Conservation (phyloP, 2,329 filamentous ascomycete species). For the Alternaria burnsii region DNA sequence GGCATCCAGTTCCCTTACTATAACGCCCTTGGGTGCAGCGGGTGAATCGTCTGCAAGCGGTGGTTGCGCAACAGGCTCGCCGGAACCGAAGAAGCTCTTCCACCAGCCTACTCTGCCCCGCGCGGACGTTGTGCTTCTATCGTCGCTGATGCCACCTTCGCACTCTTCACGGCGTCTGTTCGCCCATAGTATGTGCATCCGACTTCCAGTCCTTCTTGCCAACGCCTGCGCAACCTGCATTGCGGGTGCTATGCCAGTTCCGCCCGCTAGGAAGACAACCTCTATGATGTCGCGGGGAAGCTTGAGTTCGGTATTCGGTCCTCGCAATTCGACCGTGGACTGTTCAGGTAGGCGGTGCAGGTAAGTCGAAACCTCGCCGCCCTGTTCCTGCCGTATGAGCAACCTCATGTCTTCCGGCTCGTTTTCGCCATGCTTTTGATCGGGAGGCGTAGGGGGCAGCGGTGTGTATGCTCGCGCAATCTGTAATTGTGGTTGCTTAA, state of each 20-base stretch:
- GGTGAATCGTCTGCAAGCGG: slow-evolving; percentile 8
- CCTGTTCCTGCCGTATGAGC: slow-evolving; percentile 77
- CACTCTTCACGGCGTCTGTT: slow-evolving; percentile 74
- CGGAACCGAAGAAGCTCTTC: slow-evolving; percentile 38
- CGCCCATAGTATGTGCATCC: slow-evolving; percentile 83
- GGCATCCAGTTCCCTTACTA: slow-evolving; percentile 18
- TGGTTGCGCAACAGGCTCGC: slow-evolving; percentile 16
- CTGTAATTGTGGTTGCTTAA: slow-evolving; percentile 93
- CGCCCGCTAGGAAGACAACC: slow-evolving; percentile 87
- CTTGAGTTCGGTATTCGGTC: slow-evolving; percentile 75
- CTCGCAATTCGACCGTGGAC: slow-evolving; percentile 75
- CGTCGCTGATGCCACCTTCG: slow-evolving; percentile 65
- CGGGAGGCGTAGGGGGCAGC: slow-evolving; percentile 67
- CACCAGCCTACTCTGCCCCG: slow-evolving; percentile 34
- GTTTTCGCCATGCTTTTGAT: slow-evolving; percentile 32
- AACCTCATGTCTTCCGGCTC: slow-evolving; percentile 66
- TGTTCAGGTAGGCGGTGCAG: slow-evolving; percentile 71
- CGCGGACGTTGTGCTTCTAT: slow-evolving; percentile 5
- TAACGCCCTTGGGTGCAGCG: slow-evolving; percentile 48
- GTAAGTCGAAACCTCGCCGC: slow-evolving; percentile 88
- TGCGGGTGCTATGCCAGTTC: slow-evolving; percentile 90
- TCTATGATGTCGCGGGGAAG: slow-evolving; percentile 62
- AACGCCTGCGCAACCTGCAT: slow-evolving; percentile 78
- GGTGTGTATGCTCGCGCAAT: slow-evolving; percentile 93
- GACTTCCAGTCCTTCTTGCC: slow-evolving; percentile 54